Evolutionary conservation across 192 early-diverging fungal genomes (phyloP).

Genomic region (Backusella psychrophila): DNA sequence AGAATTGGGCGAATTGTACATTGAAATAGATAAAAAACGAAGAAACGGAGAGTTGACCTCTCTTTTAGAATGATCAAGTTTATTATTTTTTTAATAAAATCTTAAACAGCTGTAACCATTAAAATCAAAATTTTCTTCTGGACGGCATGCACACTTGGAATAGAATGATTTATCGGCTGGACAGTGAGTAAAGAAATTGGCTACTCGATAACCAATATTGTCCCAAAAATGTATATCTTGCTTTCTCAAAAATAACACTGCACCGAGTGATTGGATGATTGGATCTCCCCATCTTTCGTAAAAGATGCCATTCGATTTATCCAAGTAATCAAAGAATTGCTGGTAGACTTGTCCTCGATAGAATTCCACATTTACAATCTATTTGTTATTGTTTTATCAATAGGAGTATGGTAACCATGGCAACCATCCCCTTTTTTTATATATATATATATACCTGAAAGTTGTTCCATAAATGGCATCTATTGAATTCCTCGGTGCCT

Average conservation of each 20-base stretch:
- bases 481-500: slow-evolving; percentile 34
- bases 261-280: slow-evolving; percentile 65
- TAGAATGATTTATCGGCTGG: slow-evolving; percentile 50
- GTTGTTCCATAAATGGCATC: slow-evolving; percentile 79
- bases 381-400: neutral
- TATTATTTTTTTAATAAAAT: slow-evolving; percentile 31
- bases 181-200: slow-evolving; percentile 62
- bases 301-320: slow-evolving; percentile 66
- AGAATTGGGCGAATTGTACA: slow-evolving; percentile 8
- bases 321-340: slow-evolving; percentile 60
- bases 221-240: slow-evolving; percentile 72
- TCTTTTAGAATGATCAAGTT: neutral
- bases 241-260: slow-evolving; percentile 58
- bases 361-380: slow-evolving; percentile 50
- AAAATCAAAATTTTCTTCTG: slow-evolving; percentile 46
- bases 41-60: neutral
- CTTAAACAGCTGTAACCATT: slow-evolving; percentile 32
- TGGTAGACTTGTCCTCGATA: slow-evolving; percentile 57
- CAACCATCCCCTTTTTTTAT: neutral
- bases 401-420: too few relatives aligned
- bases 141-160: slow-evolving; percentile 45
- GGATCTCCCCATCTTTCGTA: slow-evolving; percentile 78
- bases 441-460: slow-evolving; percentile 43
- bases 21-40: slow-evolving; percentile 17
- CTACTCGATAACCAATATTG: slow-evolving; percentile 68